A percentile compares a stretch with the other conserved stretches of the same genome.
phyloP scores from a whole-genome alignment of 2,329 filamentous ascomycete genomes.

The Sarocladium oryzae region DNA sequence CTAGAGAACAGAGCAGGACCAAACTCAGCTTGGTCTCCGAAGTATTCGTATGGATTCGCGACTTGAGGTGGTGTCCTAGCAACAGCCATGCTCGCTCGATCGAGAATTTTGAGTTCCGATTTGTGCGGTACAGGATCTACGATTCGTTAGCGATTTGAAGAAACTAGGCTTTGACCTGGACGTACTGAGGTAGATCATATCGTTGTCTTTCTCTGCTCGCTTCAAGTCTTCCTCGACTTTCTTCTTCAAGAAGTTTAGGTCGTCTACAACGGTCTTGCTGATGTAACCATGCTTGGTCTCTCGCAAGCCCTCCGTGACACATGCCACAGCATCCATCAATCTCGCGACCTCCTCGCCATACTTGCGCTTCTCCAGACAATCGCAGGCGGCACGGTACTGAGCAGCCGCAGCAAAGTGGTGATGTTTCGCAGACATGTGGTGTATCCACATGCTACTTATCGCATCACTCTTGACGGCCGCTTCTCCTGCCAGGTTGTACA shows the following conservation, averaged over 20 bases:
- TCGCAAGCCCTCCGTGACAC: constrained; percentile 79
- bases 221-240: constrained; percentile 83
- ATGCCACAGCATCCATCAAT: constrained; percentile 72
- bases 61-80: constrained; percentile 76
- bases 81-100: constrained; percentile 82
- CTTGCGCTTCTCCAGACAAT: constrained; percentile 86
- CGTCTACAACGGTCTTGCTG: constrained; percentile 72
- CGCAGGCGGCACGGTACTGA: constrained; percentile 84
- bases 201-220: constrained; percentile 91
- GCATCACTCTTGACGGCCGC: constrained; percentile 82
- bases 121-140: constrained; percentile 77
- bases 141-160: constrained; percentile 27
- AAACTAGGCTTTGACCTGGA: constrained; percentile 9
- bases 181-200: constrained; percentile 82
- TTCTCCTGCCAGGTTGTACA: constrained; percentile 80
- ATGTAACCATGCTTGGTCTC: constrained; percentile 69
- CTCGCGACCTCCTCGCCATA: constrained; percentile 95
- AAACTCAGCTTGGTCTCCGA: constrained; percentile 75
- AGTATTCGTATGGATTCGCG: constrained; percentile 67
- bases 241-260: constrained; percentile 76
- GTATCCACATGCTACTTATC: constrained; percentile 92
- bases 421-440: constrained; percentile 94
- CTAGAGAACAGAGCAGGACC: constrained; percentile 83
- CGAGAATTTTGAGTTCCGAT: constrained; percentile 76
- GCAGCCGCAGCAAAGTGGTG: constrained; percentile 95